Conservation (phyloP, 441 rosid species). For the Adansonia madagascariensis region DNA sequence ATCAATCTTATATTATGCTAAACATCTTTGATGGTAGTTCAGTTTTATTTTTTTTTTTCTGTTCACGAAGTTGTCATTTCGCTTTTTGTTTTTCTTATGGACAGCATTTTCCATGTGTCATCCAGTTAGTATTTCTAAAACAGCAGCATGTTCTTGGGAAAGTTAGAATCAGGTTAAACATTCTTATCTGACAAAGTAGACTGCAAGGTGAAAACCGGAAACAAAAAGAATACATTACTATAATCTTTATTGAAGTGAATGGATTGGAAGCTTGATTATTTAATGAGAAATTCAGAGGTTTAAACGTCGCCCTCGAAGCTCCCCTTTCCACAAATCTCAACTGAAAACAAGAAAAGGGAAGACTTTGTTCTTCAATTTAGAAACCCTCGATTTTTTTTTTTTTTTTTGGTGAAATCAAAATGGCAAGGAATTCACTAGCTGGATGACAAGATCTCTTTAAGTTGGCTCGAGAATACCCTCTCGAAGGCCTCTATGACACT, state of each 20-base stretch:
- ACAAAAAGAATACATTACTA: too few relatives aligned
- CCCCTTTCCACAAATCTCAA: slow-evolving; percentile 15
- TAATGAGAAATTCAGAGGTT: slow-evolving; percentile 16
- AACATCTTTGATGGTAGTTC: neutral
- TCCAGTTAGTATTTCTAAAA: neutral
- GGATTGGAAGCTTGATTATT: too few relatives aligned
- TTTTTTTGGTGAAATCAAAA: slow-evolving; percentile 32
- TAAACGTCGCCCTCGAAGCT: slow-evolving; percentile 49
- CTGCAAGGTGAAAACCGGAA: neutral
- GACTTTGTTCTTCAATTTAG: slow-evolving; percentile 16
- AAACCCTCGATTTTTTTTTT: slow-evolving; percentile 33
- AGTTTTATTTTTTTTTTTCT: neutral
- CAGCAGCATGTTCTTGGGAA: neutral
- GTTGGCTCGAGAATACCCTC: slow-evolving; percentile 91
- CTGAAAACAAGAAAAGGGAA: slow-evolving; percentile 18
- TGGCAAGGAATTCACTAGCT: slow-evolving; percentile 68
- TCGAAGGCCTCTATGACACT: slow-evolving; percentile 98
- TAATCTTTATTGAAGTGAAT: too few relatives aligned
- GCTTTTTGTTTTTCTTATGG: neutral
- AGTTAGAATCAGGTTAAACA: too few relatives aligned
- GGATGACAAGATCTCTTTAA: slow-evolving; percentile 97
- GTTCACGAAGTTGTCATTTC: neutral
- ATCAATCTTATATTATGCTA: too few relatives aligned
- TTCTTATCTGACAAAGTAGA: neutral
- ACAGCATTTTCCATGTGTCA: neutral